phyloP scores from a whole-genome alignment of 2,329 filamentous ascomycete genomes.

The Penicillium decumbens region DNA sequence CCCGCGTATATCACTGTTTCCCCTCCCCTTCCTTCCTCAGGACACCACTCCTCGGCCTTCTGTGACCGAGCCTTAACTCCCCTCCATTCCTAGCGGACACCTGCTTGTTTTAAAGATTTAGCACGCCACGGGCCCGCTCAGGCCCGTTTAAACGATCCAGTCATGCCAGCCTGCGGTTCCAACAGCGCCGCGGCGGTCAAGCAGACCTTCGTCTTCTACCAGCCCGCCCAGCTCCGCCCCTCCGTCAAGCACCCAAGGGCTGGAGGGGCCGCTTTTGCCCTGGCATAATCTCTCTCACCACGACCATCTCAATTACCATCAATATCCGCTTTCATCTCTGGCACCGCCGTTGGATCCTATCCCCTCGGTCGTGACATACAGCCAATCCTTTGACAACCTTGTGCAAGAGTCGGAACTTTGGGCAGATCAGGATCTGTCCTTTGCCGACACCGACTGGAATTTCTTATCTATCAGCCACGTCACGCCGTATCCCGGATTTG shows the following conservation, averaged over 20 bases:
- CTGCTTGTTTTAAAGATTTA: neutral
- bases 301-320: constrained; percentile 7
- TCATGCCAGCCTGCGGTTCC: constrained; percentile 23
- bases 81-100: constrained; percentile 4
- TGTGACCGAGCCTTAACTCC: constrained; percentile 10
- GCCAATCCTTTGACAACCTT: constrained; percentile 18
- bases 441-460: constrained; percentile 22
- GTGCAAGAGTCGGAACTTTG: constrained; percentile 19
- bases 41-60: constrained; percentile 16
- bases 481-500: constrained; percentile 9
- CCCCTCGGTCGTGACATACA: constrained; percentile 14
- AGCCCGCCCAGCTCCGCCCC: constrained; percentile 13
- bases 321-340: constrained; percentile 11
- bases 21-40: constrained; percentile 18
- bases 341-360: constrained; percentile 13
- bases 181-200: constrained; percentile 16
- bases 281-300: constrained; percentile 14
- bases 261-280: constrained; percentile 11
- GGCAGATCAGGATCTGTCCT: constrained; percentile 19
- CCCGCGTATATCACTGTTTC: constrained; percentile 11
- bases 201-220: constrained; percentile 16
- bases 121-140: constrained; percentile 24
- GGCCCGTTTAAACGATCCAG: constrained; percentile 24
- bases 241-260: constrained; percentile 16
- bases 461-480: constrained; percentile 9